Evolutionary conservation across 257 asterid genomes (phyloP), one percentile per base, ranked within the genome.

Genomic region (Craterostigma plantagineum): DNA sequence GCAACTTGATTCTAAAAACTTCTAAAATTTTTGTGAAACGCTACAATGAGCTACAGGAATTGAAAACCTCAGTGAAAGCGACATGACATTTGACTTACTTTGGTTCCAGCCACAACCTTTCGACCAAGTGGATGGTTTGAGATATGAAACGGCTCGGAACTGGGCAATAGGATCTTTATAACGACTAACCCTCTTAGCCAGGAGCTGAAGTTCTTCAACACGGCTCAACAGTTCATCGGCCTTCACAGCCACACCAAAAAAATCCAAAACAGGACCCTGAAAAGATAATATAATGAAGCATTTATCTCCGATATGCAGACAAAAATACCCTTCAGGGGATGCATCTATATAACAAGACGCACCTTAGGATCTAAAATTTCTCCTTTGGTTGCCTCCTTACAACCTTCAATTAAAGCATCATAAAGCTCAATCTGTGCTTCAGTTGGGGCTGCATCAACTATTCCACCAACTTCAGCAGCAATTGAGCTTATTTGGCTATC

Each of bases 61-160:
- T 23, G 6, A 23, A 23, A 23, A 23, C 2, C 30, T 23, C 30
- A 6, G 30, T 23, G 30, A 23, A 23, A 23, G 30, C 30, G 4
- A 43, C 30, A 30, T 40, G 18, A 14, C 17, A 15, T 1, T 9
- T 45, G 36, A 77, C 94, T 72, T 75, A 90, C 99, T 90, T 65
- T 77, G 99, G 58, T 83, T 90, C 99, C 99, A 90, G 56, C 99
- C 96, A 77, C 99, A 90, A 33, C 99, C 99, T 67, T 83, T 90
- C 45, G 99, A 84, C 99, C 99, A 90, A 0, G 95, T 73, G 48
- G 96, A 77, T 45, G 94, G 94, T 60, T 80, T 90, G 51, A 79
- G 92, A 62, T 65, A 83, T 48, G 77, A 70, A 48, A 90, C 69
- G 33, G 92, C 75, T 61, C 91, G 64, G 68, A 83, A 90, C 61